Conservation (phyloP, 768 basidiomycete species). For the Trametes gibbosa region DNA sequence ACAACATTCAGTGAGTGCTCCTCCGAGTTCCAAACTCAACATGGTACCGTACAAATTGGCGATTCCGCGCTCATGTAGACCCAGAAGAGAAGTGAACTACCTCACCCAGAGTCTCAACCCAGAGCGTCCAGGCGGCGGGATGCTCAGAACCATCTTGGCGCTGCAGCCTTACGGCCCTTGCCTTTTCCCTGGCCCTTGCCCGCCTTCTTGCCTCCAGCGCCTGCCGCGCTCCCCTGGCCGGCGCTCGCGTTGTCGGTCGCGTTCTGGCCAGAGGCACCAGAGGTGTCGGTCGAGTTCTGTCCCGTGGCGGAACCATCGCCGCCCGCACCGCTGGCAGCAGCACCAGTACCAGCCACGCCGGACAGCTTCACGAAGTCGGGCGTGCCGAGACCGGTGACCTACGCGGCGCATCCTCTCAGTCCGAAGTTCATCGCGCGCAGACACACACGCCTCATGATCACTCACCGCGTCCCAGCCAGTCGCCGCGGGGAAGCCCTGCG, state of each 20-base stretch:
- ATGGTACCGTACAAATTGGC: not conserved
- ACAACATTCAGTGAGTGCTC: not conserved
- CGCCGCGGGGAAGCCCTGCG: constrained; percentile 33
- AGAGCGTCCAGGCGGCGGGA: not conserved
- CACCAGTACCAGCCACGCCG: constrained; percentile 12
- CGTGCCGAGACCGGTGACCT: constrained; percentile 63
- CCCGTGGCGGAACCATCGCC: not conserved
- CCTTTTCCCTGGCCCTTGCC: not conserved
- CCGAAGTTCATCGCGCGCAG: too few species aligned
- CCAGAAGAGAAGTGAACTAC: not conserved
- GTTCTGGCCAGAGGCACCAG: not conserved
- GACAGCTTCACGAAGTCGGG: constrained; percentile 46
- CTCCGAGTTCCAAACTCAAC: constrained; percentile 5
- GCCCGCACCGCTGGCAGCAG: not conserved
- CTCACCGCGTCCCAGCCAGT: constrained; percentile 35
- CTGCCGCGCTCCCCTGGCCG: not conserved
- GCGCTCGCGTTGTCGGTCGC: not conserved
- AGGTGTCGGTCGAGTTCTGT: not conserved
- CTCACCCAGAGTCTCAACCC: not conserved
- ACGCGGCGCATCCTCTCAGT: too few species aligned
- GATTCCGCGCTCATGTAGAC: not conserved
- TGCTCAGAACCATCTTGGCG: not conserved
- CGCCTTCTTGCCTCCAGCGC: not conserved
- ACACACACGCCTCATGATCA: not conserved
- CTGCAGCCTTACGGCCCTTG: constrained; percentile 4